Percentiles rank a stretch among this genome's conserved stretches.
Conservation (phyloP, 1,139 yeast genomes). For the Saccharomyces hybrid region DNA sequence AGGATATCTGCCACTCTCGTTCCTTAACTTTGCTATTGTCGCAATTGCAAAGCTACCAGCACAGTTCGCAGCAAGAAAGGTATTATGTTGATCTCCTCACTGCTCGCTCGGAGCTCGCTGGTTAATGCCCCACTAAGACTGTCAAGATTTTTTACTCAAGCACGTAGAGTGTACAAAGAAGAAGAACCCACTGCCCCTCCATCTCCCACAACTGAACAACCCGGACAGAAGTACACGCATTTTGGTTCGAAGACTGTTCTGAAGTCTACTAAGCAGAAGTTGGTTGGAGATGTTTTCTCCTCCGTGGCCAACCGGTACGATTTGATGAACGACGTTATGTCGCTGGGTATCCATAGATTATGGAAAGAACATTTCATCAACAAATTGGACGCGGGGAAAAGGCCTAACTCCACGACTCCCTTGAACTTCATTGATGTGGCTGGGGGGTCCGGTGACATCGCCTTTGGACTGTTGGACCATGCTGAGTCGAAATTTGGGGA, state of each 20-base stretch:
- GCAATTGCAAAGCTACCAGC: background rate
- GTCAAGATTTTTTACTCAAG: background rate
- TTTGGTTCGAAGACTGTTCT: constrained; percentile 88
- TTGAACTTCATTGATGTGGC: constrained; percentile 91
- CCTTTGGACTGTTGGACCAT: constrained; percentile 88
- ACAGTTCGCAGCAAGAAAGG: background rate
- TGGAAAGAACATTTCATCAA: constrained; percentile 92
- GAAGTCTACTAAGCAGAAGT: constrained; percentile 70
- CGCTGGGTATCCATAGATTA: constrained; percentile 85
- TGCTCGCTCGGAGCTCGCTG: background rate
- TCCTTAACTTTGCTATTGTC: background rate
- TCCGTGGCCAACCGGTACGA: constrained; percentile 94
- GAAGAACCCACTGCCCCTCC: constrained; percentile 6
- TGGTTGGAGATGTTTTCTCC: constrained; percentile 86
- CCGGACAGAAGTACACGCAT: constrained; percentile 45
- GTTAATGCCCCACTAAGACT: background rate
- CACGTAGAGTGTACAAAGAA: constrained; percentile 2
- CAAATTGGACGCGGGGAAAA: constrained; percentile 85
- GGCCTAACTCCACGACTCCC: constrained; percentile 77
- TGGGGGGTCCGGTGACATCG: constrained; percentile 98
- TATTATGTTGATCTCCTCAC: background rate
- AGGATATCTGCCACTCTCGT: background rate
- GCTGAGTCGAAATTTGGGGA: constrained; percentile 79
- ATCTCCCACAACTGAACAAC: constrained; percentile 31
- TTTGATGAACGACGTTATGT: constrained; percentile 97